Base-by-base conservation (phyloP, 345 rosid species). In the Gossypium raimondii region DNA sequence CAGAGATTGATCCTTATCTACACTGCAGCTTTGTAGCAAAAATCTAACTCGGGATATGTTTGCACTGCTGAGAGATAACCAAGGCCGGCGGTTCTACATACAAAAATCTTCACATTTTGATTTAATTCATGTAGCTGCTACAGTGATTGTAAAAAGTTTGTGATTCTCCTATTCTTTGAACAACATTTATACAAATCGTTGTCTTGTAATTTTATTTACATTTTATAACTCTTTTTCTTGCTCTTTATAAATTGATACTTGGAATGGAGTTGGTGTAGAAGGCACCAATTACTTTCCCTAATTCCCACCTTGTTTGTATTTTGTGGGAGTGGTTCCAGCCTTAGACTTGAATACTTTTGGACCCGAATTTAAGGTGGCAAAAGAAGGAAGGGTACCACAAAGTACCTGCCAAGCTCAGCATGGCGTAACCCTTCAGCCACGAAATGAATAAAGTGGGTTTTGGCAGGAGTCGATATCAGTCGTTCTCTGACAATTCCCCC, bases 401-500 rank as follows among this genome's bases (percentile, higher is more conserved):
- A 44, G 41, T 34, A 5, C 6, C 55, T 45, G 7, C 51, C 50
- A 27, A n/a, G 14, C 58, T 53, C 58, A 4, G 12, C 51, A 55
- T 66, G 14, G 74, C 70, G 80, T 50, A 44, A 1, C 52, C 56
- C 70, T 2, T 73, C n/a, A 7, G 56, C 62, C 77, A 78, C 45
- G 80, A 66, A 78, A 78, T 66, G 73, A 73, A 73, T 73, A 77
- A 8, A 72, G 56, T 66, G 55, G 59, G 34, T 11, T 27, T 12
- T 18, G 58, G 56, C 56, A 48, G 70, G 25, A 41, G 38, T 66
- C 11, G n/a, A 44, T 44, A 3, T 12, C 53, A 11, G 22, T 67
- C 70, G 45, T 67, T 22, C 55, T 45, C 38, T 22, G 18, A 67
- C 55, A 11, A 11, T 16, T 45, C 55, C 55, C 7, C 11, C 5